Conservation (phyloP, 345 rosid species). For the Eucalyptus polybractea region DNA sequence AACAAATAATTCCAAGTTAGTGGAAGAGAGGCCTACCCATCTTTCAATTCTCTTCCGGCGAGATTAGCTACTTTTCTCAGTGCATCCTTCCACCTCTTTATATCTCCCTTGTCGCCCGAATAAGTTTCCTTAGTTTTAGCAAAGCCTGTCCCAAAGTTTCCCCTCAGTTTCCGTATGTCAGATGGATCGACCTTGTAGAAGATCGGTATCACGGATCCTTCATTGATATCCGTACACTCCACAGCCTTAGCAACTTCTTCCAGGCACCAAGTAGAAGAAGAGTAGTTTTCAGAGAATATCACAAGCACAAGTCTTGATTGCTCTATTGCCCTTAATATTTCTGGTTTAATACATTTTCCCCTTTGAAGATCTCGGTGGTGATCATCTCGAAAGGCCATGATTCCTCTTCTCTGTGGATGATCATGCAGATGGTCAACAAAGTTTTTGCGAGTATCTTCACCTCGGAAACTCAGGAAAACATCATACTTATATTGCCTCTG, state of each 20-base stretch:
- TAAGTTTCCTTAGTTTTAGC: background rate
- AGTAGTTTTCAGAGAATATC: no score
- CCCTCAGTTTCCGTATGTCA: background rate
- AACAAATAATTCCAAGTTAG: background rate
- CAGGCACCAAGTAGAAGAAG: no score
- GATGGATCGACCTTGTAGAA: no score
- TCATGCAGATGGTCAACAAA: background rate
- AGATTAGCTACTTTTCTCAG: background rate
- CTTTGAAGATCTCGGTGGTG: no score
- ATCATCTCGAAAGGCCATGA: background rate
- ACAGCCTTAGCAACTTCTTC: no score
- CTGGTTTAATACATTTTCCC: no score
- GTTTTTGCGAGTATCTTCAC: background rate
- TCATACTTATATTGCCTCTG: background rate
- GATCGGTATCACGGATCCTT: no score
- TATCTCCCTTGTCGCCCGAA: background rate
- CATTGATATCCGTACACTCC: no score
- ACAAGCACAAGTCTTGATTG: no score
- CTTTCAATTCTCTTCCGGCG: background rate
- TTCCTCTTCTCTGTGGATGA: background rate
- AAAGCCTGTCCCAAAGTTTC: background rate
- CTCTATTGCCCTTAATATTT: no score
- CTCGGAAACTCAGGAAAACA: constrained; percentile 10
- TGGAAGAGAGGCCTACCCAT: background rate
- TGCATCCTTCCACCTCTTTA: background rate